These are phyloP conservation scores for Rhazya stricta DNA, from an alignment of 257 asterid genomes.

Conservation along the genomic window DNA sequence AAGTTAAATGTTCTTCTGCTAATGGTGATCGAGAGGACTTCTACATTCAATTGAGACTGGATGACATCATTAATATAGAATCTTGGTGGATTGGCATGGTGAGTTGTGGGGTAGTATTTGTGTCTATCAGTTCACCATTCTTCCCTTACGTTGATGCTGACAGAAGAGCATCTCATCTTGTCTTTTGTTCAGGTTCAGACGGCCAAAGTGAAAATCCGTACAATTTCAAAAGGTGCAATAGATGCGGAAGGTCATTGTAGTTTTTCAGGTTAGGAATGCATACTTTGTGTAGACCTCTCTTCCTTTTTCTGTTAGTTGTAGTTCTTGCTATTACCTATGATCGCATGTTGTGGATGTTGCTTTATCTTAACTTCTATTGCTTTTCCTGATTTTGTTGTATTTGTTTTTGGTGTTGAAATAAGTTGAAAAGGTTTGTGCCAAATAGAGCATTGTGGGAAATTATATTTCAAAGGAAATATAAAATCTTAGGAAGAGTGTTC, in stretches of 20 bases:
- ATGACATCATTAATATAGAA: slow-evolving; percentile 60
- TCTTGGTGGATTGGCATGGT: slow-evolving; percentile 65
- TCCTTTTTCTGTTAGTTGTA: not conserved
- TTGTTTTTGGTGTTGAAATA: not conserved
- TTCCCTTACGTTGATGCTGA: slow-evolving; percentile 8
- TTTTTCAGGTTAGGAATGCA: slow-evolving; percentile 42
- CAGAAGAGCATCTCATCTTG: not conserved
- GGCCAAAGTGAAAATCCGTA: slow-evolving; percentile 42
- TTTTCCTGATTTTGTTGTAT: not conserved
- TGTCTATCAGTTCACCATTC: not conserved
- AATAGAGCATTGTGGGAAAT: not conserved
- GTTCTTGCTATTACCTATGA: not conserved
- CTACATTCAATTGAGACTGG: slow-evolving; percentile 47
- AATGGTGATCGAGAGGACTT: slow-evolving; percentile 29
- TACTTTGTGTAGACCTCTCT: slow-evolving; percentile 18
- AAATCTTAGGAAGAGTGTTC: not conserved
- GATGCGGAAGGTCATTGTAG: slow-evolving; percentile 22
- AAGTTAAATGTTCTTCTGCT: slow-evolving; percentile 40
- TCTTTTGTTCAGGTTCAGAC: slow-evolving; percentile 34
- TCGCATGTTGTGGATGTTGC: not conserved
- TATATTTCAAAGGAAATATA: not conserved
- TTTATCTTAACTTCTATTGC: not conserved
- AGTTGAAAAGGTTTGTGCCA: not conserved
- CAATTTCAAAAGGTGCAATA: slow-evolving; percentile 33
- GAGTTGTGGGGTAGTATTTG: slow-evolving; percentile 21